These are phyloP conservation scores for Noccaea bulbosa DNA, from an alignment of 345 rosid species.

Conservation along the genomic window DNA sequence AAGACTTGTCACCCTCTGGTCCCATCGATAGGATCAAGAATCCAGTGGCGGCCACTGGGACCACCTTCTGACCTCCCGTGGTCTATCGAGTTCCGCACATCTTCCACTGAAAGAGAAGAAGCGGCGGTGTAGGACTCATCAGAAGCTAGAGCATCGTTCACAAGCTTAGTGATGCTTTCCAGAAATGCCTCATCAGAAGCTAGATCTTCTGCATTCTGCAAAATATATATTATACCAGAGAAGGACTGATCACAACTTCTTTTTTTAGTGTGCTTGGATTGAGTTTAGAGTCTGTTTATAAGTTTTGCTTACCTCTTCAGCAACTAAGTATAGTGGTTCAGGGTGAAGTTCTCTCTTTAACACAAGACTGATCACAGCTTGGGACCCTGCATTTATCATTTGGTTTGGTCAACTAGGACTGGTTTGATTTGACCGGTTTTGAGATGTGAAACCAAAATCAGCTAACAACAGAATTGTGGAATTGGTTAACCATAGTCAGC, in stretches of 20 bases:
- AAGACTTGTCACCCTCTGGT: conserved; percentile 74
- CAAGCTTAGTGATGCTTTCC: conserved; percentile 71
- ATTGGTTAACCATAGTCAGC: conserved; percentile 77
- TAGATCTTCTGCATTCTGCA: conserved; percentile 75
- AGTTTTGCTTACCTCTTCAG: conserved; percentile 68
- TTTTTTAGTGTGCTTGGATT: neutral
- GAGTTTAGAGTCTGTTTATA: neutral
- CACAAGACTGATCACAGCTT: conserved; percentile 73
- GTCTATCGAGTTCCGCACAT: conserved; percentile 67
- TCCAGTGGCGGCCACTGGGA: conserved; percentile 76
- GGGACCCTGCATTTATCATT: conserved; percentile 59
- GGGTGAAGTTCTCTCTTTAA: conserved; percentile 69
- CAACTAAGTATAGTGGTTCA: conserved; percentile 70
- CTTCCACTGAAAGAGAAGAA: conserved; percentile 53
- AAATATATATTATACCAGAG: conserved; percentile 2
- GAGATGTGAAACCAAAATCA: neutral
- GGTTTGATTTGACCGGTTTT: neutral
- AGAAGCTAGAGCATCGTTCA: conserved; percentile 63
- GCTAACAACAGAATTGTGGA: neutral
- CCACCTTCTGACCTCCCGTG: conserved; percentile 81
- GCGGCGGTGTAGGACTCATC: conserved; percentile 55
- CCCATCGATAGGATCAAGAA: conserved; percentile 89
- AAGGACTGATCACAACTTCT: neutral
- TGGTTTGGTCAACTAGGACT: neutral
- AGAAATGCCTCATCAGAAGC: conserved; percentile 55